phyloP scores from a whole-genome alignment of 2,329 filamentous ascomycete species.

The Talaromyces piceae region DNA sequence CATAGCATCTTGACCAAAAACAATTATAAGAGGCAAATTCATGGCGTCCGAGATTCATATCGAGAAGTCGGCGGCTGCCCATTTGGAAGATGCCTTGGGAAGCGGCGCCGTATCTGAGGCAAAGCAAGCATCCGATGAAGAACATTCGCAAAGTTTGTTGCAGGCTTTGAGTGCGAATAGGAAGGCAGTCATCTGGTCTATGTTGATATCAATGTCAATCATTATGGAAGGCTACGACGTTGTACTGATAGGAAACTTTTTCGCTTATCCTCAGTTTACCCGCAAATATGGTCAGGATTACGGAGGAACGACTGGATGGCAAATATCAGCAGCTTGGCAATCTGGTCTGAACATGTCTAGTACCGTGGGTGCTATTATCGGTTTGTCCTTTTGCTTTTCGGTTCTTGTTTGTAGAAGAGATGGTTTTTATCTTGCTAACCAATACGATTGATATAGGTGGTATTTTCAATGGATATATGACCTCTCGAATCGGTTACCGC shows the following conservation, averaged over 20 bases:
- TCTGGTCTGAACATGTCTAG: conserved; percentile 6
- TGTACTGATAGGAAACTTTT: conserved; percentile 74
- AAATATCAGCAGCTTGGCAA: conserved; percentile 19
- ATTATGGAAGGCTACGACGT: conserved; percentile 89
- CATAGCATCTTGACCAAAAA: too few species aligned
- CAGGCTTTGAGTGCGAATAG: conserved; percentile 77
- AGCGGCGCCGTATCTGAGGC: conserved; percentile 30
- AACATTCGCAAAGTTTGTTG: conserved; percentile 60
- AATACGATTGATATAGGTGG: conserved; percentile 6
- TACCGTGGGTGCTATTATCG: conserved; percentile 10
- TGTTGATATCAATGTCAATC: conserved; percentile 84
- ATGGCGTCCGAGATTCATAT: conserved; percentile 14
- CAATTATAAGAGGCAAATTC: background rate
- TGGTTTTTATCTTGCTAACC: background rate
- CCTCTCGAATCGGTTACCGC: conserved; percentile 9
- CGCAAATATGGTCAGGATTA: conserved; percentile 31
- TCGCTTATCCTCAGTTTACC: conserved; percentile 38
- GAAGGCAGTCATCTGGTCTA: conserved; percentile 74
- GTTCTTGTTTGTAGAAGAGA: background rate
- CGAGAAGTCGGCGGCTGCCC: conserved; percentile 20
- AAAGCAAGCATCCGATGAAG: conserved; percentile 37
- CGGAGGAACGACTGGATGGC: conserved; percentile 24
- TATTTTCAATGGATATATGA: conserved; percentile 10
- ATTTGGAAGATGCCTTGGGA: conserved; percentile 21
- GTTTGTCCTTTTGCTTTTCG: background rate